These are phyloP conservation scores for Coniella vitis DNA, from an alignment of 2,329 filamentous ascomycete species.

Conservation along the genomic window DNA sequence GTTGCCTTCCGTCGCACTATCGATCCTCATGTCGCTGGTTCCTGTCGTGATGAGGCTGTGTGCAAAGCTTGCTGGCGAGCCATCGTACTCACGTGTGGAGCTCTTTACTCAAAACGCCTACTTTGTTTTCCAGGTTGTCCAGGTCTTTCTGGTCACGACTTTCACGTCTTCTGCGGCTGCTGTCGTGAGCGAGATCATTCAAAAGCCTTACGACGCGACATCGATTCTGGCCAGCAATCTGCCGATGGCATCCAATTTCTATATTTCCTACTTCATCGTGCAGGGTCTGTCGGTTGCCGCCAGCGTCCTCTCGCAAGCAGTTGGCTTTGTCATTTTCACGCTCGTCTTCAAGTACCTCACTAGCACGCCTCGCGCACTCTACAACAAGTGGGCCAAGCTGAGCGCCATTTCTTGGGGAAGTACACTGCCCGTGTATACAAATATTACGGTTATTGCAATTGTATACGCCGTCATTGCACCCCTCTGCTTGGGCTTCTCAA, in stretches of 20 bases:
- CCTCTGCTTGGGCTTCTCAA: slow-evolving; percentile 74
- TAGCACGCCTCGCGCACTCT: slow-evolving; percentile 73
- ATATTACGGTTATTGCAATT: slow-evolving; percentile 74
- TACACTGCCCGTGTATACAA: slow-evolving; percentile 72
- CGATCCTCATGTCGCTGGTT: slow-evolving; percentile 79
- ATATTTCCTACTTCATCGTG: slow-evolving; percentile 89
- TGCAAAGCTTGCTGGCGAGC: slow-evolving; percentile 73
- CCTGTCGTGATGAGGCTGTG: slow-evolving; percentile 77
- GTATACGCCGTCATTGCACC: slow-evolving; percentile 84
- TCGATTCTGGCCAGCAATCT: slow-evolving; percentile 64
- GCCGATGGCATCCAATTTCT: slow-evolving; percentile 85
- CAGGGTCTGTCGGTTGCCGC: slow-evolving; percentile 79
- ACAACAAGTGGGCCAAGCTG: slow-evolving; percentile 67
- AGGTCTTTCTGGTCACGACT: slow-evolving; percentile 86
- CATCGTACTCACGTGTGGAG: slow-evolving; percentile 73
- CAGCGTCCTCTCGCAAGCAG: slow-evolving; percentile 62
- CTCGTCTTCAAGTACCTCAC: slow-evolving; percentile 69
- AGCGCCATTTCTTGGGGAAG: slow-evolving; percentile 77
- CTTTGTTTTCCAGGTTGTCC: slow-evolving; percentile 84
- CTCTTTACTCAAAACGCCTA: slow-evolving; percentile 86
- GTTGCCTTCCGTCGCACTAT: slow-evolving; percentile 69
- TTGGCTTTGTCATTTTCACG: slow-evolving; percentile 66
- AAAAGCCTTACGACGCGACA: slow-evolving; percentile 56
- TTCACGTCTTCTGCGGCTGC: slow-evolving; percentile 73
- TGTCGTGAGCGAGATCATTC: slow-evolving; percentile 54